Evolutionary conservation across 2,329 filamentous ascomycete species (phyloP), one percentile per base, ranked within the genome.

Genomic region (Aspergillus proliferans): DNA sequence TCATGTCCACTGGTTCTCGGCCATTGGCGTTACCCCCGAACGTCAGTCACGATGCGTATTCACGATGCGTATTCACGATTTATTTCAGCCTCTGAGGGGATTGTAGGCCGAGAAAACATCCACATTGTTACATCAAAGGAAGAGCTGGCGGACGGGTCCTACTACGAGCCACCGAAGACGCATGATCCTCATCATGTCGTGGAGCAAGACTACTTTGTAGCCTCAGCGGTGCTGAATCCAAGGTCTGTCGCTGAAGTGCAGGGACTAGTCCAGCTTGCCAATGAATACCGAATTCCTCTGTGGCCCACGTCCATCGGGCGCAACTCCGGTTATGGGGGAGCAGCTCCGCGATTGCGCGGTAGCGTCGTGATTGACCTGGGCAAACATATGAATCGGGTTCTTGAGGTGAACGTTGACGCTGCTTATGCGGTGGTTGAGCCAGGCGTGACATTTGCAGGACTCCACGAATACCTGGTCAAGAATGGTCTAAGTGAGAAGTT

Each of bases 341-440:
- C 76, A 2, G 74, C 74, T 0, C 76, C 75, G 0, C 60, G 73
- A 6, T 66, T 76, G 2, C 55, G 58, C 2, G 75, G 75, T 0
- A 72, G 67, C 21, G 64, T 78, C 5, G 73, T 72, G 0, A 53
- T 79, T 15, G 72, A 77, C 51, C 60, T 78, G 1, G 62, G 61
- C 10, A 48, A 62, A 38, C 47, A 63, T 40, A 79, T 82, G 78
- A 75, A 76, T 57, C 71, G 69, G 54, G 70, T 82, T 7, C 56
- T 82, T 7, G 68, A 78, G 34, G 71, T 82, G 9, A 73, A 78
- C 55, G 69, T 67, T 0, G 72, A 77, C 14, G 72, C 71, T 39
- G 75, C 74, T 18, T 78, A 70, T 47, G 75, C 70, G 39, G 62
- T 82, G 0, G 70, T 82, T 4, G 78, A 82, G 57, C 79, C 79